A percentile compares a stretch with the other conserved stretches of the same genome.
phyloP scores from a whole-genome alignment of 2,329 filamentous ascomycete species.

The Cercospora beticola region DNA sequence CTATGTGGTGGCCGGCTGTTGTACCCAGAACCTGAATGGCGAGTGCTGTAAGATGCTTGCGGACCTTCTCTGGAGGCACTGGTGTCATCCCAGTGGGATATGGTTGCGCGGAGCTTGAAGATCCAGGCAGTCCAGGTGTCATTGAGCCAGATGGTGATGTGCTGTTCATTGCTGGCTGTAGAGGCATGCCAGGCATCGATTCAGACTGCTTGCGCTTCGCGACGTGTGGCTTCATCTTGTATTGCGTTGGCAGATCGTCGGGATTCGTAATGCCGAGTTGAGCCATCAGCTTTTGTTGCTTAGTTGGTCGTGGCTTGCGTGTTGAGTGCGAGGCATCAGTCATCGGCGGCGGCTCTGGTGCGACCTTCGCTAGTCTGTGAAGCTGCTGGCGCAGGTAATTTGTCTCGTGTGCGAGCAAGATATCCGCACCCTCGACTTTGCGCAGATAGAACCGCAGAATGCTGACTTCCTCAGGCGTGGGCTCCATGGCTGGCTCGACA shows the following conservation, averaged over 20 bases:
- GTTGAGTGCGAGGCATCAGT: conserved; percentile 87
- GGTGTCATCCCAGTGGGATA: conserved; percentile 21
- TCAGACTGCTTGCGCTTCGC: conserved; percentile 63
- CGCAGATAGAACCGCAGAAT: conserved; percentile 92
- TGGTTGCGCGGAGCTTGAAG: conserved; percentile 22
- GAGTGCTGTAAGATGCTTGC: conserved; percentile 33
- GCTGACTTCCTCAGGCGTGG: conserved; percentile 80
- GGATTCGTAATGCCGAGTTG: conserved; percentile 86
- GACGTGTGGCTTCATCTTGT: conserved; percentile 74
- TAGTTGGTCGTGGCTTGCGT: conserved; percentile 91
- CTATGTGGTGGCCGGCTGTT: conserved; percentile 28
- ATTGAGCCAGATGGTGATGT: conserved; percentile 30
- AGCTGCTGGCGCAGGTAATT: conserved; percentile 96
- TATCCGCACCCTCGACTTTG: conserved; percentile 95
- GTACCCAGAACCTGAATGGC: conserved; percentile 31
- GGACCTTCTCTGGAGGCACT: conserved; percentile 16
- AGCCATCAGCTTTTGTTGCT: conserved; percentile 90
- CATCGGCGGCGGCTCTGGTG: conserved; percentile 79
- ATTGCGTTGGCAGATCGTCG: conserved; percentile 81
- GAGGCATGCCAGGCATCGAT: conserved; percentile 21
- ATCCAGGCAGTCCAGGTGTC: conserved; percentile 25
- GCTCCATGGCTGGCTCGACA: conserved; percentile 72
- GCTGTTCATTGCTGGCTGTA: conserved; percentile 35
- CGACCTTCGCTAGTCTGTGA: conserved; percentile 91
- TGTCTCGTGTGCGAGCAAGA: conserved; percentile 87